Base-by-base conservation (phyloP, 2,329 filamentous ascomycete genomes). In the Phaeosphaeriaceae sp. region DNA sequence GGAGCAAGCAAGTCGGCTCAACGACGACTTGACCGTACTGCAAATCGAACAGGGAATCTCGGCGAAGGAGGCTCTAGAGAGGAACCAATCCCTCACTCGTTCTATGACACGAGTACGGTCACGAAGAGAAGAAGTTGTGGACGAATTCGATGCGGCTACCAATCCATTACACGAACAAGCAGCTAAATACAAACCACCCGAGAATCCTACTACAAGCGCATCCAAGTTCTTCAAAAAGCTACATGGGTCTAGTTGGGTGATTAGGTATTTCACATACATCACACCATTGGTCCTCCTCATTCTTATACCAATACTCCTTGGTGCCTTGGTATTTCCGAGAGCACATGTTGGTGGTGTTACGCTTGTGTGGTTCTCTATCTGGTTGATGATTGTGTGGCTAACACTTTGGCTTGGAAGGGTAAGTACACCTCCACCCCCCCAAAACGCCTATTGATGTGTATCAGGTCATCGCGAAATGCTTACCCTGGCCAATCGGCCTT, bases 331-430 rank as follows among this genome's bases (percentile, higher is more conserved):
- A 1, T 88, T 81, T 54, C 76, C 78, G n/a, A 57, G 81, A 40
- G 78, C 87, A 1, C 84, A 83, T 11, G 82, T 88, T 2, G 91
- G 91, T 1, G 90, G 88, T 16, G 91, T 96, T 0, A 68, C 85
- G 54, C 77, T 97, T 36, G 77, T 91, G 51, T 97, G 93, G 93
- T 97, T 97, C 67, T 89, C 89, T 23, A 91, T 97, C 54, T 97
- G 93, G 93, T 81, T 97, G 15, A 90, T 96, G 72, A 90, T 96
- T 34, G 82, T 97, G 20, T 97, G 93, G 93, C 80, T 93, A 55
- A 91, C 91, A 0, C 79, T 97, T 0, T 97, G 93, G 93, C 87
- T 88, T 16, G 88, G 84, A 45, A 74, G 84, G 64, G 76, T 80
- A 68, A 65, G 74, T 71, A 12, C 29, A 17, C 26, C 30, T 21